These are phyloP conservation scores for Colletotrichum navitas DNA, from an alignment of 2,329 filamentous ascomycete species.

Conservation along the genomic window DNA sequence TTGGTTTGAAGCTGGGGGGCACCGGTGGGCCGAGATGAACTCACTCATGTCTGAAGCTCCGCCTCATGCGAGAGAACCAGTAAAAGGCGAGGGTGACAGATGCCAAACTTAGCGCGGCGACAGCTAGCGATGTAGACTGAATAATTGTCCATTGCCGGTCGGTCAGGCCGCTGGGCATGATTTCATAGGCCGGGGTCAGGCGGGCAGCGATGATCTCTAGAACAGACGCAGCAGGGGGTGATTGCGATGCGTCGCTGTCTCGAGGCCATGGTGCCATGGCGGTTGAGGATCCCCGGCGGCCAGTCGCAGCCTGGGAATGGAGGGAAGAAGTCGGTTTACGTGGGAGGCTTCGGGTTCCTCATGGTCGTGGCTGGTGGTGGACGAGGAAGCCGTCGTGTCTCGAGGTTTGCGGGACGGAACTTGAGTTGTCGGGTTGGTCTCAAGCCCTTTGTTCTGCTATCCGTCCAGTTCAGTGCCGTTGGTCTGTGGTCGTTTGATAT, in stretches of 20 bases:
- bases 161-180: constrained; percentile 31
- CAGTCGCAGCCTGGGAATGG: constrained; percentile 11
- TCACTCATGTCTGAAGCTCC: constrained; percentile 80
- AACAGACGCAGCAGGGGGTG: constrained; percentile 7
- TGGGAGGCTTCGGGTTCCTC: constrained; percentile 41
- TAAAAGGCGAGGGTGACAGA: constrained; percentile 70
- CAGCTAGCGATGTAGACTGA: constrained; percentile 52
- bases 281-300: constrained; percentile 21
- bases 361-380: constrained; percentile 21
- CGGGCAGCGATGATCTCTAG: constrained; percentile 16
- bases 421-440: constrained; percentile 2
- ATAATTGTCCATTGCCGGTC: constrained; percentile 38
- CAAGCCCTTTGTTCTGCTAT: not conserved
- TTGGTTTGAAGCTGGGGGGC: not conserved
- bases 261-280: constrained; percentile 37
- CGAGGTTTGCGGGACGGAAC: not conserved
- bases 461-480: not conserved
- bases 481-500: not conserved
- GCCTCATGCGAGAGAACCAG: constrained; percentile 81
- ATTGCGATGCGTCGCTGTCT: constrained; percentile 18
- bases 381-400: not conserved
- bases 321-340: constrained; percentile 25
- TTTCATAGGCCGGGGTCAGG: constrained; percentile 15
- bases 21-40: constrained; percentile 45
- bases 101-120: constrained; percentile 66